Percentiles rank a stretch among this genome's conserved stretches.
Conservation (phyloP, 306 rosid species). For the Aeschynomene evenia region DNA sequence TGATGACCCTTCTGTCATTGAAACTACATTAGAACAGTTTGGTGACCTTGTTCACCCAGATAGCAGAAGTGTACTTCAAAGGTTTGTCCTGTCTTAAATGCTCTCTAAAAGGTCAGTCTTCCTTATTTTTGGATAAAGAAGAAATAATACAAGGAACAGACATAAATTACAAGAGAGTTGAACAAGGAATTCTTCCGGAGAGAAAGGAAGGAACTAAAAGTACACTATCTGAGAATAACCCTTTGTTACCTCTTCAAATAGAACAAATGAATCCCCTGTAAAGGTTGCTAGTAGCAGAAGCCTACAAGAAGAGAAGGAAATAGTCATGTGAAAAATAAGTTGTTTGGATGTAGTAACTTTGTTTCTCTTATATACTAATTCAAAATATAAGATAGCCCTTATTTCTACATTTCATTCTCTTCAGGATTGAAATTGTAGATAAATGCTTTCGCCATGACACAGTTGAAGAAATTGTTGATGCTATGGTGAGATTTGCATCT, state of each 20-base stretch:
- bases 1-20: slow-evolving; percentile 85
- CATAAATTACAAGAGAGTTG: slow-evolving; percentile 13
- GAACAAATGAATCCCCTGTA: not conserved
- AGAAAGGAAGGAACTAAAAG: not conserved
- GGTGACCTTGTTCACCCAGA: slow-evolving; percentile 63
- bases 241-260: not conserved
- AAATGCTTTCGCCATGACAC: slow-evolving; percentile 79
- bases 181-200: not conserved
- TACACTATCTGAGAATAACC: not conserved
- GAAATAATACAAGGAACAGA: not conserved
- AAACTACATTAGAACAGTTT: slow-evolving; percentile 70
- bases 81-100: slow-evolving; percentile 49
- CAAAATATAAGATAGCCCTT: slow-evolving; percentile 6
- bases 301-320: not conserved
- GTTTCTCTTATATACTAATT: not conserved
- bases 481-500: slow-evolving; percentile 56
- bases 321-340: not conserved
- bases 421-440: slow-evolving; percentile 70
- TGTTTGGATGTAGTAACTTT: slow-evolving; percentile 12
- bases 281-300: not conserved
- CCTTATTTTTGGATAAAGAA: not conserved
- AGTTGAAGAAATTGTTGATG: slow-evolving; percentile 84
- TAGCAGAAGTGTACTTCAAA: slow-evolving; percentile 52
- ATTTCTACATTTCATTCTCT: slow-evolving; percentile 28
- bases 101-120: not conserved